Conservation (phyloP, 2,329 filamentous ascomycete genomes). For the Zalaria obscura region DNA sequence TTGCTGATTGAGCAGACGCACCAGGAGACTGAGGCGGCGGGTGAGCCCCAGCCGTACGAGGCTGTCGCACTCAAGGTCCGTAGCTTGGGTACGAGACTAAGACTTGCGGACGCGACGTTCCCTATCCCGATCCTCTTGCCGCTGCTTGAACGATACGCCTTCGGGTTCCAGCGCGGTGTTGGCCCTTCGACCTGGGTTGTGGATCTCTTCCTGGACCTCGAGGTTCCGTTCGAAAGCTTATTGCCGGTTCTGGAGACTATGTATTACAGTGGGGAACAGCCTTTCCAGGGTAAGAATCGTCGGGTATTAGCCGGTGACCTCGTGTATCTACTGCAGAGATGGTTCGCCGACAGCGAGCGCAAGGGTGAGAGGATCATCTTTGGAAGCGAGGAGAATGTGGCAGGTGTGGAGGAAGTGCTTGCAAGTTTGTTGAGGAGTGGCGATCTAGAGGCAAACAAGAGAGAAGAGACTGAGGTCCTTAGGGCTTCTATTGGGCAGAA, state of each 20-base stretch:
- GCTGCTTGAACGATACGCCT: slow-evolving; percentile 39
- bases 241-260: slow-evolving; percentile 49
- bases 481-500: slow-evolving; percentile 1
- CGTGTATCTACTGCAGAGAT: slow-evolving; percentile 44
- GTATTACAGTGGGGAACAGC: slow-evolving; percentile 53
- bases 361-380: slow-evolving; percentile 39
- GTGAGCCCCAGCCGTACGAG: slow-evolving; percentile 51
- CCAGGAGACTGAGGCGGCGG: slow-evolving; percentile 31
- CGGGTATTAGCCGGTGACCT: slow-evolving; percentile 46
- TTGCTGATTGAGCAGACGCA: slow-evolving; percentile 58
- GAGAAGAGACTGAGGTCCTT: slow-evolving; percentile 1
- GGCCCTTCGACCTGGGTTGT: slow-evolving; percentile 44
- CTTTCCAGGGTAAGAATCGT: slow-evolving; percentile 45
- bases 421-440: slow-evolving; percentile 10
- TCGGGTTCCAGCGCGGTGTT: slow-evolving; percentile 33
- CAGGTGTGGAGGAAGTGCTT: slow-evolving; percentile 20
- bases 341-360: slow-evolving; percentile 44
- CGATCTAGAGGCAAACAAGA: slow-evolving; percentile 8
- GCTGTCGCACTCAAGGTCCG: slow-evolving; percentile 48
- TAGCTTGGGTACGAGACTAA: slow-evolving; percentile 39
- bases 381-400: slow-evolving; percentile 44
- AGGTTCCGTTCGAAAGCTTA: slow-evolving; percentile 46
- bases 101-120: slow-evolving; percentile 16
- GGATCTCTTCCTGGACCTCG: slow-evolving; percentile 50
- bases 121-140: slow-evolving; percentile 32